Conservation (phyloP, 805 yeast species). For the Alloascoidea africana region DNA sequence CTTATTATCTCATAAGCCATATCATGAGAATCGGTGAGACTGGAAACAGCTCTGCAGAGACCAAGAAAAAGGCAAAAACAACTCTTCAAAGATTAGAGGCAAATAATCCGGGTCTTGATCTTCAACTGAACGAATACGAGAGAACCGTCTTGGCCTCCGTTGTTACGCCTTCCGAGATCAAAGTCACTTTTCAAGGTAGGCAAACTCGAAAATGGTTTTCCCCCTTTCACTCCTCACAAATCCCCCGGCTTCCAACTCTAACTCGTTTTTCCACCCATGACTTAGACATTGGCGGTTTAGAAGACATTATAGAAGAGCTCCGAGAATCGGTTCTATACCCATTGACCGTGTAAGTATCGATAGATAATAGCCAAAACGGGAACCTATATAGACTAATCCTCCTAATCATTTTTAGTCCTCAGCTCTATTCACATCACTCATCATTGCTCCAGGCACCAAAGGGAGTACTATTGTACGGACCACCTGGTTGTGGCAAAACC, state of each 20-base stretch:
- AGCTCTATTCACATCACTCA: constrained; percentile 54
- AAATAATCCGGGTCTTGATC: constrained; percentile 39
- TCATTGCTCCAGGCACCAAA: constrained; percentile 74
- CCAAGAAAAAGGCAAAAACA: constrained; percentile 42
- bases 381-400: too few relatives aligned
- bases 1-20: constrained; percentile 43
- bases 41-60: constrained; percentile 34
- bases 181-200: constrained; percentile 41
- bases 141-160: constrained; percentile 61
- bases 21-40: constrained; percentile 27
- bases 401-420: constrained; percentile 32
- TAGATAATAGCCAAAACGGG: constrained; percentile 10
- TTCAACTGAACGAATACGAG: constrained; percentile 60
- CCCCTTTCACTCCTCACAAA: too few relatives aligned
- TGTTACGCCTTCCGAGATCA: constrained; percentile 73
- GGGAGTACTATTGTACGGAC: constrained; percentile 86
- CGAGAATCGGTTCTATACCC: constrained; percentile 86
- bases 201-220: too few relatives aligned
- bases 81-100: constrained; percentile 42
- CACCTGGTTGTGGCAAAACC: constrained; percentile 97
- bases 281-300: constrained; percentile 77
- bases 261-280: too few relatives aligned
- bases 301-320: constrained; percentile 66
- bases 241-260: too few relatives aligned
- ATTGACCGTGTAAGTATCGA: constrained; percentile 25